These are phyloP conservation scores for Podospora pseudoanserina DNA, from an alignment of 495 filamentous ascomycete genomes.

Conservation along the genomic window DNA sequence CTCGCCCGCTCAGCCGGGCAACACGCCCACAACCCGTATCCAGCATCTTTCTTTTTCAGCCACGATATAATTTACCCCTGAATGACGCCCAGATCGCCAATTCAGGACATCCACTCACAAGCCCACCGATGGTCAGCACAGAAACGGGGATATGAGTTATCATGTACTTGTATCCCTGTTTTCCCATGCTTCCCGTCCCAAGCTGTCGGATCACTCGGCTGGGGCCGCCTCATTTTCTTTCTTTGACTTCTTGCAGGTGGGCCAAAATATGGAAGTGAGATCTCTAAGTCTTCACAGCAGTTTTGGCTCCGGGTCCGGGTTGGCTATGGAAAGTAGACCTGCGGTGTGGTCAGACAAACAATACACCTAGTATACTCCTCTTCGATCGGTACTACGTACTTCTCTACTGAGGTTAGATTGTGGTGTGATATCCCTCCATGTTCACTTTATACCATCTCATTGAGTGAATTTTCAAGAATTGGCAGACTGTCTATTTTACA, in stretches of 20 bases:
- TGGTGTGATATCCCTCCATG: too few relatives aligned
- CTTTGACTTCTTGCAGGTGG: neutral
- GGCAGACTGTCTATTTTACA: too few relatives aligned
- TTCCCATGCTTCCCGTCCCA: neutral
- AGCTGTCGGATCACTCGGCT: neutral
- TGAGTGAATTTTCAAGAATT: too few relatives aligned
- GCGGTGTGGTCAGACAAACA: too few relatives aligned
- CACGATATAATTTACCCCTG: too few relatives aligned
- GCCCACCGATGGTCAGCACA: neutral
- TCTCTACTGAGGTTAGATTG: too few relatives aligned
- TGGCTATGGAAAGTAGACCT: too few relatives aligned
- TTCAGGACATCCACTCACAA: neutral
- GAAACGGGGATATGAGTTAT: neutral
- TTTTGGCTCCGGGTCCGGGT: neutral
- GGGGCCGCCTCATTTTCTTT: neutral
- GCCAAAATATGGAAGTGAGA: neutral
- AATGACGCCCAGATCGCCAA: too few relatives aligned
- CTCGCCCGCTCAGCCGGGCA: neutral
- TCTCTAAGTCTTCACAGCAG: neutral
- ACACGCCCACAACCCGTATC: neutral
- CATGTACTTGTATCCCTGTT: neutral
- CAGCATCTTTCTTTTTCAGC: too few relatives aligned
- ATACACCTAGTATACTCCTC: too few relatives aligned
- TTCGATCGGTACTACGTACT: too few relatives aligned
- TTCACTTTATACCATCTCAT: too few relatives aligned